Evolutionary conservation across 2,329 filamentous ascomycete genomes (phyloP).

Genomic region (Pyricularia pennisetigena): DNA sequence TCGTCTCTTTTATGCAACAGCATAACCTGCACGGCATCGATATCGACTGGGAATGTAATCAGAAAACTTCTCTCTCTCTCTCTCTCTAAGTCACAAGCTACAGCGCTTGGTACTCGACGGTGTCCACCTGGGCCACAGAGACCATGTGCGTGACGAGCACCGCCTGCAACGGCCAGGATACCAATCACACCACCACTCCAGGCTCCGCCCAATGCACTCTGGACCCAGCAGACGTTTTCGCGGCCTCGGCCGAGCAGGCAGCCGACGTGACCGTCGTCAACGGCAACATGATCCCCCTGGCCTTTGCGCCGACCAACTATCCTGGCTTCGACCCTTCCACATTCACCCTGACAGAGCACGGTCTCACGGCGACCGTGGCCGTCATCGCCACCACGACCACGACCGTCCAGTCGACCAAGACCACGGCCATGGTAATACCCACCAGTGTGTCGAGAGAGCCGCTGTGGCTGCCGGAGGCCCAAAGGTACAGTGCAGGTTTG

Average conservation of each 20-base stretch:
- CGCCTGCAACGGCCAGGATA: neutral
- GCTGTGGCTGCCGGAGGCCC: neutral
- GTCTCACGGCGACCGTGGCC: neutral
- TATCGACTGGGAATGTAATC: conserved; percentile 8
- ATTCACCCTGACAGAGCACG: neutral
- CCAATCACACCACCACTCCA: neutral
- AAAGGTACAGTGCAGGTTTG: neutral
- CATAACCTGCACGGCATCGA: conserved; percentile 8
- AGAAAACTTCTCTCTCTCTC: neutral
- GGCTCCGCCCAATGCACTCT: neutral
- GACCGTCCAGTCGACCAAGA: neutral
- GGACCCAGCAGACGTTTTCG: neutral
- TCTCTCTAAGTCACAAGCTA: neutral
- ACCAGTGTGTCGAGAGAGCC: neutral
- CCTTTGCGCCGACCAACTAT: neutral
- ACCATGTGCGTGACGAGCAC: neutral
- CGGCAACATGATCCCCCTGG: neutral
- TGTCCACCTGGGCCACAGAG: neutral
- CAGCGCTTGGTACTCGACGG: neutral
- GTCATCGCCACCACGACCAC: neutral
- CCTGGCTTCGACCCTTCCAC: neutral
- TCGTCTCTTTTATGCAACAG: conserved; percentile 6
- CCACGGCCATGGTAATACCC: neutral
- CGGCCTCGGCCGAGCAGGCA: neutral
- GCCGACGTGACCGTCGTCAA: neutral